A percentile compares a stretch with the other conserved stretches of the same genome.
These are phyloP conservation scores for Echinochloa phyllopogon DNA, from an alignment of 176 grass and related monocot genomes.

Conservation along the genomic window DNA sequence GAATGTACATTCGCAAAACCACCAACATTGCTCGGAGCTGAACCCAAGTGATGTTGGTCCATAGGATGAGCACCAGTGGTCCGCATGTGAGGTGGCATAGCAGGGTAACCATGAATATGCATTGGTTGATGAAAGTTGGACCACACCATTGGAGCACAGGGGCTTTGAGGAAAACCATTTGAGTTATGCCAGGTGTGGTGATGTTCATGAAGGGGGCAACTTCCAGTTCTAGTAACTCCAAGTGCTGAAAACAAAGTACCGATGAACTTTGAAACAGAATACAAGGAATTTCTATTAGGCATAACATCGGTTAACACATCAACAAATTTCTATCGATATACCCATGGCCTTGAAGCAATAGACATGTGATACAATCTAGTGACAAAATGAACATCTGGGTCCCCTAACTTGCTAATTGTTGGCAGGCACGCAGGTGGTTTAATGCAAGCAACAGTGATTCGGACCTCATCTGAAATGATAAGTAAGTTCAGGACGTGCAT, in stretches of 20 bases:
- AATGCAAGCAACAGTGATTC: too few relatives aligned
- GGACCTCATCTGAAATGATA: too few relatives aligned
- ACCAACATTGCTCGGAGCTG: constrained; percentile 50
- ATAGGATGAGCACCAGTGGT: constrained; percentile 51
- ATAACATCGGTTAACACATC: constrained; percentile 12
- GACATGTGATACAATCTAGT: not conserved
- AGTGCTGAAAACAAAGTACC: constrained; percentile 46
- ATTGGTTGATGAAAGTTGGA: constrained; percentile 54
- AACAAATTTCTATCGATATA: constrained; percentile 15
- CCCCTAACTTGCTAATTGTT: too few relatives aligned
- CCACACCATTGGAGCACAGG: constrained; percentile 60
- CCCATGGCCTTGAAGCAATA: not conserved
- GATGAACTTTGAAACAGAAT: constrained; percentile 11
- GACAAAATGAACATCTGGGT: not conserved
- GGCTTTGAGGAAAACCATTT: constrained; percentile 59
- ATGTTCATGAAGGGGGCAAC: constrained; percentile 54
- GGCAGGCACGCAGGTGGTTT: too few relatives aligned
- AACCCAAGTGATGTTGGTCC: constrained; percentile 67
- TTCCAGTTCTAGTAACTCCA: constrained; percentile 58
- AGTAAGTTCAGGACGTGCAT: too few relatives aligned
- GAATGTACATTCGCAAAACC: constrained; percentile 39
- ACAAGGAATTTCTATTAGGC: constrained; percentile 4
- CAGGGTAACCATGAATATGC: constrained; percentile 57
- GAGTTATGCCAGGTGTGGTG: constrained; percentile 57
- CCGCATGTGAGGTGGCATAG: constrained; percentile 51